Percentiles rank a stretch among this genome's conserved stretches.
Conservation (phyloP, 495 filamentous ascomycete genomes). For the Glonium stellatum region DNA sequence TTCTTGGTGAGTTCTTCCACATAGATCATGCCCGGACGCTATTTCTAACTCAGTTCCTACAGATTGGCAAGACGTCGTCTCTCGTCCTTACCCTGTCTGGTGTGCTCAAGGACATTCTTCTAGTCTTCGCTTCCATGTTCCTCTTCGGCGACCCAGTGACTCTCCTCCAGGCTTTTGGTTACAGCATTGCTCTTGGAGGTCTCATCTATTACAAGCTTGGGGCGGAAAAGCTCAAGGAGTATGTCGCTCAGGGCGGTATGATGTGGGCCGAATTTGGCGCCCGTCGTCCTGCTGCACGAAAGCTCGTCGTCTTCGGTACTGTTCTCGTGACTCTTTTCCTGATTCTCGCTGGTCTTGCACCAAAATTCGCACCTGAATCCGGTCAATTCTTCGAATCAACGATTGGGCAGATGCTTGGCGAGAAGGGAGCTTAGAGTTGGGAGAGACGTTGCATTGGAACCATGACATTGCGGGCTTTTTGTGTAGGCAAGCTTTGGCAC, state of each 20-base stretch:
- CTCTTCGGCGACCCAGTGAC: constrained; percentile 83
- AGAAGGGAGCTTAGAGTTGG: constrained; percentile 6
- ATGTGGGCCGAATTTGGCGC: constrained; percentile 82
- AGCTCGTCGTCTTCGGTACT: constrained; percentile 60
- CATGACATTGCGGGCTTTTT: not conserved
- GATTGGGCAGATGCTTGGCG: constrained; percentile 17
- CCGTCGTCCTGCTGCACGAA: constrained; percentile 65
- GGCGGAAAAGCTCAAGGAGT: constrained; percentile 72
- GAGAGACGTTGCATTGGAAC: not conserved
- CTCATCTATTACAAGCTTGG: constrained; percentile 98
- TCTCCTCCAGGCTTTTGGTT: constrained; percentile 84
- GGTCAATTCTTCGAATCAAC: constrained; percentile 7
- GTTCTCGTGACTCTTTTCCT: constrained; percentile 60
- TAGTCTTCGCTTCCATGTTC: constrained; percentile 80
- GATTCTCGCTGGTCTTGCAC: constrained; percentile 51
- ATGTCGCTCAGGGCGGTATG: constrained; percentile 59
- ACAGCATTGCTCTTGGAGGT: constrained; percentile 80
- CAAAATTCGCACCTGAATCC: constrained; percentile 17
- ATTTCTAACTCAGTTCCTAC: constrained; percentile 16
- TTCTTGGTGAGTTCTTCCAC: constrained; percentile 64
- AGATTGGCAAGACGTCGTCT: constrained; percentile 97
- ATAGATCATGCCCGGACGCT: not conserved
- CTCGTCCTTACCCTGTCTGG: constrained; percentile 95
- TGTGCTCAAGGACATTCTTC: constrained; percentile 96
- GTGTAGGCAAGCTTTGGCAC: not conserved